Evolutionary conservation across 805 yeast species (phyloP), one percentile per base, ranked within the genome.

Genomic region (Metschnikowia borealis): DNA sequence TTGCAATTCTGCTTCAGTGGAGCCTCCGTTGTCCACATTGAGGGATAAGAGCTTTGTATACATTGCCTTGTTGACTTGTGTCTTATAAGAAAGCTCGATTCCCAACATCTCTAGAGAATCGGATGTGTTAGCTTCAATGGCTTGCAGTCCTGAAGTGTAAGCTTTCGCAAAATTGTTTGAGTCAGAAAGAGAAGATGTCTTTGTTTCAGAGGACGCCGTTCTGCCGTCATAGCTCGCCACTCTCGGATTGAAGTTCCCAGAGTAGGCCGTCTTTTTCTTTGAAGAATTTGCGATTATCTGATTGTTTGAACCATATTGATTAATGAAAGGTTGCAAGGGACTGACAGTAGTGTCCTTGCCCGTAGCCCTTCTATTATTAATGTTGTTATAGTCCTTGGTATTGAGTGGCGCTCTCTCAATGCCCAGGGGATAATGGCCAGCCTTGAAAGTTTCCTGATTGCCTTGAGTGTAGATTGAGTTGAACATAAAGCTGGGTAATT

Each of bases 81-180:
- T 82, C 61, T 83, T 85, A 46, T 83, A 66, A 50, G 75, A 75
- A 46, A 85, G 59, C 54, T 82, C 81, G 44, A 79, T 64, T 55
- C 74, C 76, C 49, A 79, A 63, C 47, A 69, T 65, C 42, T 78
- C 80, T 14, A 59, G 33, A 29, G 53, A 36, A 23, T 49, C 55
- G 6, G 39, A 35, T 15, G 40, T 26, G n/a, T 35, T 44, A 21
- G 39, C 20, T 11, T 44, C 39, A 23, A 35, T 21, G 32, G 21
- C 26, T 15, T 35, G 40, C 33, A 15, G 39, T 20, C 38, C 45
- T 20, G 45, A 20, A 44, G 15, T 34, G 39, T 44, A 36, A 11
- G 23, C 17, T 35, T 36, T 44, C 14, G 32, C 21, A 21, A 35
- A 23, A 36, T 35, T 44, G 39, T 44, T 44, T 21, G 46, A 35